phyloP scores from a whole-genome alignment of 306 rosid species.

The Vicia sativa region DNA sequence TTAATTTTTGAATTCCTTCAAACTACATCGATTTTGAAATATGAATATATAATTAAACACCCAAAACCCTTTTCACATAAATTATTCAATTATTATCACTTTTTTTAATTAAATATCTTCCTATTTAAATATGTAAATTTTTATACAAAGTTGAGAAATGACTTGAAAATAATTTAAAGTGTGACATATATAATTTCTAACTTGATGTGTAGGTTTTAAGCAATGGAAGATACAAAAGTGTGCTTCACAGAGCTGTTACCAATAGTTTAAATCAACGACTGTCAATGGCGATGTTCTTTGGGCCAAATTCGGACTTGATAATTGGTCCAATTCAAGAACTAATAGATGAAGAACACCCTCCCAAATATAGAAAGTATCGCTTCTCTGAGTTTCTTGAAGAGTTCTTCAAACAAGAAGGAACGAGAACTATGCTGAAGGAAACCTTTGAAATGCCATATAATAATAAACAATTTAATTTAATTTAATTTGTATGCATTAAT shows the following conservation, averaged over 20 bases:
- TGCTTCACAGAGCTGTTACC: conserved; percentile 56
- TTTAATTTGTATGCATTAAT: not conserved
- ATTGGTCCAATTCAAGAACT: conserved; percentile 53
- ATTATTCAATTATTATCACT: too few species aligned
- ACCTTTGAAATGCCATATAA: conserved; percentile 39
- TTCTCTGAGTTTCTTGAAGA: conserved; percentile 45
- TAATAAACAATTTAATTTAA: not conserved
- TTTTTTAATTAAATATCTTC: too few species aligned
- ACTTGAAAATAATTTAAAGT: not conserved
- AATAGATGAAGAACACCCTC: conserved; percentile 50
- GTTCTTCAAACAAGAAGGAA: conserved; percentile 51
- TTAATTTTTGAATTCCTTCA: too few species aligned
- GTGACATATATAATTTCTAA: not conserved
- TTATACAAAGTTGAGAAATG: not conserved
- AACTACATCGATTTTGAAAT: too few species aligned
- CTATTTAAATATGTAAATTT: too few species aligned
- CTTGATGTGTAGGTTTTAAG: conserved; percentile 41
- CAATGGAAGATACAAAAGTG: conserved; percentile 61
- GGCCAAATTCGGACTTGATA: conserved; percentile 39
- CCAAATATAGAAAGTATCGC: conserved; percentile 30
- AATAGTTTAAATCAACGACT: conserved; percentile 40
- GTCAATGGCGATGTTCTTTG: conserved; percentile 55
- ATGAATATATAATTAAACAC: too few species aligned
- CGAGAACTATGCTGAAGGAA: conserved; percentile 46
- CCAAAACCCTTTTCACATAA: too few species aligned